Evolutionary conservation across 2,329 filamentous ascomycete species (phyloP), one percentile per base, ranked within the genome.

Genomic region (Shiraia sp.): DNA sequence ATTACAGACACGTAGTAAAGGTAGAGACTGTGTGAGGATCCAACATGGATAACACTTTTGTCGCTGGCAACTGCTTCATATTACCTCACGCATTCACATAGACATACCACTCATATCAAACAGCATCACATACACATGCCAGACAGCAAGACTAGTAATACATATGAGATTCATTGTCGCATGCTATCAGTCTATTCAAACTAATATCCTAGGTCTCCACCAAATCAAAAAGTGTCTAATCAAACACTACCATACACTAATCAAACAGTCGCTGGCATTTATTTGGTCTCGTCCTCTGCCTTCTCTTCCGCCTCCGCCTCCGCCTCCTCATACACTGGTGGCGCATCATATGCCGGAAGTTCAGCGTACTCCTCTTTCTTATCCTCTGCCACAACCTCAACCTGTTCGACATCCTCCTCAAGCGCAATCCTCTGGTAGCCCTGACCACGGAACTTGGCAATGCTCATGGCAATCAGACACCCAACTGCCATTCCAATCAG

Each of bases 401-500:
- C 48, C 16, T 57, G 54, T 15, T 66, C 55, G 1, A 57, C 51
- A 17, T 65, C 59, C 3, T 63, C 61, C 32, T 67, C 62, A 10
- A 58, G 47, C n/a, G 59, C 54, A 32, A 70, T 53, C n/a, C 53
- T 49, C 50, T 64, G 57, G 47, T 70, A 70, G 26, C 47, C 38
- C 32, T 70, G 68, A 34, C 76, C 73, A 37, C 80, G 78, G 47
- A 84, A 63, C 47, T 76, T 69, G 49, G 80, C 78, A 73, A 81
- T 81, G 17, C 84, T 35, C 43, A 79, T 81, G 36, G 85, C 77
- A 39, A 83, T 73, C 38, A 85, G 55, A 36, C 80, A 82, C 48
- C 84, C 85, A 28, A 86, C 66, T 42, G 83, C 70, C 78, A 89
- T 85, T 40, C 83, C 85, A 32, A 88, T 63, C 28, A 87, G 65